phyloP scores from a whole-genome alignment of 2,329 filamentous ascomycete species.

The Ophiostoma perfectum region DNA sequence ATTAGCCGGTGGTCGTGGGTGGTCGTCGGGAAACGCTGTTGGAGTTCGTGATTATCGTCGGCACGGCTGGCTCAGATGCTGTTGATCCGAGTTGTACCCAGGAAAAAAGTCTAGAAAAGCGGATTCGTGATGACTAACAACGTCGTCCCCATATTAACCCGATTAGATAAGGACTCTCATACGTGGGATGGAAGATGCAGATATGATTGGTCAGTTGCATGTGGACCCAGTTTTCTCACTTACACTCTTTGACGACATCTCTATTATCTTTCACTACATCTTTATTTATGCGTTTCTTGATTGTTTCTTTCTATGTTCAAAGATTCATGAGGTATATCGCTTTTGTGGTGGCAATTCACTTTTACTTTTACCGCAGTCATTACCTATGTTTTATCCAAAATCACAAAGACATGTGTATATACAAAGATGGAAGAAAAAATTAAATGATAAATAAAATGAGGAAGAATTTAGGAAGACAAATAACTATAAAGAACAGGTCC shows the following conservation, averaged over 20 bases:
- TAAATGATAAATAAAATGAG: too few relatives aligned
- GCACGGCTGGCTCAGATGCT: slow-evolving; percentile 2
- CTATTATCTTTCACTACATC: not conserved
- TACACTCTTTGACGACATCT: not conserved
- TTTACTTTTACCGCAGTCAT: too few relatives aligned
- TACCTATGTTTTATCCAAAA: too few relatives aligned
- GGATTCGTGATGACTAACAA: not conserved
- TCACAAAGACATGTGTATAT: too few relatives aligned
- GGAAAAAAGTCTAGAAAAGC: not conserved
- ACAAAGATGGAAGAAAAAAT: too few relatives aligned
- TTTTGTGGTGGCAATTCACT: too few relatives aligned
- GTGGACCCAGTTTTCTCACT: not conserved
- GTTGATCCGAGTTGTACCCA: not conserved
- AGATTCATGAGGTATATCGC: too few relatives aligned
- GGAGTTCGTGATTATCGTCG: not conserved
- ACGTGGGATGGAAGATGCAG: not conserved
- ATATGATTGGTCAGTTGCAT: not conserved
- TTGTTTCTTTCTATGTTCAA: not conserved
- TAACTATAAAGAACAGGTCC: too few relatives aligned
- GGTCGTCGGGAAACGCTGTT: not conserved
- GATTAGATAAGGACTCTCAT: not conserved
- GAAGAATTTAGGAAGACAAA: too few relatives aligned
- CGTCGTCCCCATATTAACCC: not conserved
- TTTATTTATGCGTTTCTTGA: not conserved
- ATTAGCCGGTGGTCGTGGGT: not conserved